These are phyloP conservation scores for Staphylotrichum longicolle DNA, from an alignment of 495 filamentous ascomycete genomes.

Conservation along the genomic window DNA sequence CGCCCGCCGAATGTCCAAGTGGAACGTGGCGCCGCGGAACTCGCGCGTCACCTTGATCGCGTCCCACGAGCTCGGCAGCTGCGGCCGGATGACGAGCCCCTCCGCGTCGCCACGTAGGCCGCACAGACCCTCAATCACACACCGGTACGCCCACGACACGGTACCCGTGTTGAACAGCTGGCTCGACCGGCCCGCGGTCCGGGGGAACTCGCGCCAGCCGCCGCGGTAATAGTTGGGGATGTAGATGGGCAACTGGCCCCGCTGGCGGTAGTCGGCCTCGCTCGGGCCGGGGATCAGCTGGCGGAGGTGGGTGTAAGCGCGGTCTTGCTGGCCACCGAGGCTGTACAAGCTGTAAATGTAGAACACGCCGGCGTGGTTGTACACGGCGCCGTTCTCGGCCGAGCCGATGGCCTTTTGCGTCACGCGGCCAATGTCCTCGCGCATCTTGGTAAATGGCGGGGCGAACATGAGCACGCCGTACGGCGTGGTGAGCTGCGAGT, in stretches of 20 bases:
- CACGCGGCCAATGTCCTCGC: conserved; percentile 58
- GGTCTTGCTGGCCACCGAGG: conserved; percentile 47
- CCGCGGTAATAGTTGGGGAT: conserved; percentile 60
- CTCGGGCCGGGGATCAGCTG: conserved; percentile 53
- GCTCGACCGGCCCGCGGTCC: conserved; percentile 53
- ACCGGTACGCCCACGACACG: conserved; percentile 54
- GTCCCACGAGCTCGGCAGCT: conserved; percentile 50
- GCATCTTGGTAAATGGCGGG: conserved; percentile 53
- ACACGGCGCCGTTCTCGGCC: conserved; percentile 57
- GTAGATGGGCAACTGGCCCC: conserved; percentile 55
- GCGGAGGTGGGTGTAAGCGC: conserved; percentile 49
- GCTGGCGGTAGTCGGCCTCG: conserved; percentile 51
- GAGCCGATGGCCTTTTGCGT: conserved; percentile 57
- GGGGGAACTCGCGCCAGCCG: conserved; percentile 48
- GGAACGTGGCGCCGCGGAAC: conserved; percentile 53
- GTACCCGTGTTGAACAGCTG: conserved; percentile 59
- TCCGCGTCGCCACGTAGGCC: conserved; percentile 50
- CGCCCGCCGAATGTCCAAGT: conserved; percentile 44
- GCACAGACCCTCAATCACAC: conserved; percentile 54
- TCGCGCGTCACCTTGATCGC: conserved; percentile 47
- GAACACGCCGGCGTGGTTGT: conserved; percentile 56
- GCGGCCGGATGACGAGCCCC: conserved; percentile 47
- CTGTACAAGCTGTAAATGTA: conserved; percentile 53
- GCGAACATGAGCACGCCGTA: conserved; percentile 56
- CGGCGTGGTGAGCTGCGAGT: conserved; percentile 51